Percentiles rank a stretch among this genome's conserved stretches.
Conservation (phyloP, 148 eudicot species). For the Tetragonia tetragonoides region DNA sequence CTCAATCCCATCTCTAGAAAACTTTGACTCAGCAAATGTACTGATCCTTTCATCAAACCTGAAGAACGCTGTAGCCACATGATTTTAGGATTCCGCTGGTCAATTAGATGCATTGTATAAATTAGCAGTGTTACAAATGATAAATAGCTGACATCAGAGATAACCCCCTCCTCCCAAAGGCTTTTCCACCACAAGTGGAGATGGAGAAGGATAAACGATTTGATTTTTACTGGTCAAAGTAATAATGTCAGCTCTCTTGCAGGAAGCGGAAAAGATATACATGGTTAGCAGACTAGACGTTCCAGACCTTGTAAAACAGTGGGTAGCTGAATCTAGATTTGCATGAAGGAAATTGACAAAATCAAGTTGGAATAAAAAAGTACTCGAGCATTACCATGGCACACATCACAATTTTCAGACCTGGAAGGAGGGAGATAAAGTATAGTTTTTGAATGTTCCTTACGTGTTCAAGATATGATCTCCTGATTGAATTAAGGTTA, state of each 20-base stretch:
- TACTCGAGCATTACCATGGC: not conserved
- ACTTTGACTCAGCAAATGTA: constrained; percentile 65
- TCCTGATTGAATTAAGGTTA: constrained; percentile 67
- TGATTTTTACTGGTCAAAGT: not conserved
- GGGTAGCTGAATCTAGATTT: not conserved
- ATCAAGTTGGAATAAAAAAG: not conserved
- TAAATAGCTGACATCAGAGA: not conserved
- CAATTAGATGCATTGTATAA: not conserved
- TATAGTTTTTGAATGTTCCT: constrained; percentile 13
- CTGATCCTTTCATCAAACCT: constrained; percentile 83
- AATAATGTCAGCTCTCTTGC: not conserved
- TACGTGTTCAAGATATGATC: constrained; percentile 83
- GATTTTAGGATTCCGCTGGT: not conserved
- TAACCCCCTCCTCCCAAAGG: not conserved
- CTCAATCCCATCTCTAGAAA: constrained; percentile 73
- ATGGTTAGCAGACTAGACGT: not conserved
- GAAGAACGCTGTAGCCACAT: constrained; percentile 15
- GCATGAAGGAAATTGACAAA: not conserved
- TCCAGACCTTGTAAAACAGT: not conserved
- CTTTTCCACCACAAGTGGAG: too few relatives aligned
- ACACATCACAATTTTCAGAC: not conserved
- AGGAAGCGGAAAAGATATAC: not conserved
- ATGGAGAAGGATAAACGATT: too few relatives aligned
- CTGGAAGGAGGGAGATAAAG: not conserved
- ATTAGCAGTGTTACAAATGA: not conserved